Percentiles rank a stretch among this genome's conserved stretches.
phyloP scores from a whole-genome alignment of 2,329 filamentous ascomycete species.

The Metarhizium brunneum region DNA sequence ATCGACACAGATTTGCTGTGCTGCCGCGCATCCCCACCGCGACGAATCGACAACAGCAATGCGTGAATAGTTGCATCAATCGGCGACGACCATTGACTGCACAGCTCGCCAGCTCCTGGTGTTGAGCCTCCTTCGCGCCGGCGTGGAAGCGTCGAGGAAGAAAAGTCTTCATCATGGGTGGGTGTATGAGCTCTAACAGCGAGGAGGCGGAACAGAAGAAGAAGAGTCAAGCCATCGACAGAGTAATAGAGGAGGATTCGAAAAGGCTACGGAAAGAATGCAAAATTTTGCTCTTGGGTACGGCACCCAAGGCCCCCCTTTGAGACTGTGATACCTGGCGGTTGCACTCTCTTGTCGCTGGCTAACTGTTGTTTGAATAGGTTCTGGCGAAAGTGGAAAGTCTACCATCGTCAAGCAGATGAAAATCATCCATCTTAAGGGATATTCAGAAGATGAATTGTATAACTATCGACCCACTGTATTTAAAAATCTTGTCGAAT shows the following conservation, averaged over 20 bases:
- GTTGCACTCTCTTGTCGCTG: neutral
- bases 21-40: neutral
- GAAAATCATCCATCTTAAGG: constrained; percentile 99
- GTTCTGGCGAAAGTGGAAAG: constrained; percentile 96
- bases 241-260: constrained; percentile 87
- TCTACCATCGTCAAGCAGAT: constrained; percentile 99
- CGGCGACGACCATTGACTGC: neutral
- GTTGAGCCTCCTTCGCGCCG: neutral
- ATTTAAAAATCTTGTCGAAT: constrained; percentile 97
- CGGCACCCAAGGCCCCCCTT: constrained; percentile 16
- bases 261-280: constrained; percentile 90
- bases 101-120: neutral
- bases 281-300: constrained; percentile 95
- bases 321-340: neutral
- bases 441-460: constrained; percentile 89
- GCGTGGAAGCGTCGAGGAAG: constrained; percentile 5
- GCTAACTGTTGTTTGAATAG: constrained; percentile 36
- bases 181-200: constrained; percentile 81
- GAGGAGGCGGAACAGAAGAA: constrained; percentile 92
- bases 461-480: constrained; percentile 92
- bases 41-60: constrained; percentile 1
- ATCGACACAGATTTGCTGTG: neutral
- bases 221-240: constrained; percentile 91
- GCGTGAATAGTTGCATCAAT: neutral
- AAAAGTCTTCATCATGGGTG: constrained; percentile 60